Base-by-base conservation (phyloP, 768 basidiomycete species). In the Cystofilobasidium ferigula region DNA sequence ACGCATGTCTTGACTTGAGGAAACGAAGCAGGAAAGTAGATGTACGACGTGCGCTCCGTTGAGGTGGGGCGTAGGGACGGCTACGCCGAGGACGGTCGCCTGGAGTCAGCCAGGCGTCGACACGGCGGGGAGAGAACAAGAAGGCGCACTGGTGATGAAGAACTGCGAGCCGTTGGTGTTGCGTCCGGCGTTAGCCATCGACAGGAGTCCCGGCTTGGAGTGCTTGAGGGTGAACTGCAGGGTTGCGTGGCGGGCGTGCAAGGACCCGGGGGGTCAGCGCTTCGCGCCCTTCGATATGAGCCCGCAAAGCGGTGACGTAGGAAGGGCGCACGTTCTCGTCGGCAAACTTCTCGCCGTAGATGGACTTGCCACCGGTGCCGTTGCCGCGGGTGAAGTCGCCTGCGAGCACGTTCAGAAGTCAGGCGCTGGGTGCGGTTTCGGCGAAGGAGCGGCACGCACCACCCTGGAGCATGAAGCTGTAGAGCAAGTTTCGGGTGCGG, bases 221-320 rank as follows among this genome's bases (percentile, higher is more conserved):
- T 99, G 94, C 74, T 92, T 93, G 72, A 90, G 84, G 63, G 82
- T 81, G 73, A 98, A 98, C 76, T 91, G 97, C 78, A 95, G 93
- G 72, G 97, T 93, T 85, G 91, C 68, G 61, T 32, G 45, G 22
- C 18, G 4, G n/a, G n/a, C n/a, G n/a, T n/a, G n/a, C n/a, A n/a
- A n/a, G 22, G 24, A 24, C 51, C 14, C n/a, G 12, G 24, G 54
- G 42, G 40, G 32, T 56, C 16, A 47, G n/a, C 22, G 22, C 8
- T 18, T 26, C 48, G 12, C 24, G 20, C 24, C 58, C 32, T n/a
- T 10, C 3, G 32, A 36, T 26, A 1, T 34, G 22, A 57, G 9
- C 12, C 47, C 8, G 20, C n/a, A 57, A 30, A 18, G 9, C 12
- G 4, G 42, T 36, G 38, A 22, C 32, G 20, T 28, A 22, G 36